Evolutionary conservation across 2,329 filamentous ascomycete species (phyloP).

Genomic region (Aspergillus clavatus): DNA sequence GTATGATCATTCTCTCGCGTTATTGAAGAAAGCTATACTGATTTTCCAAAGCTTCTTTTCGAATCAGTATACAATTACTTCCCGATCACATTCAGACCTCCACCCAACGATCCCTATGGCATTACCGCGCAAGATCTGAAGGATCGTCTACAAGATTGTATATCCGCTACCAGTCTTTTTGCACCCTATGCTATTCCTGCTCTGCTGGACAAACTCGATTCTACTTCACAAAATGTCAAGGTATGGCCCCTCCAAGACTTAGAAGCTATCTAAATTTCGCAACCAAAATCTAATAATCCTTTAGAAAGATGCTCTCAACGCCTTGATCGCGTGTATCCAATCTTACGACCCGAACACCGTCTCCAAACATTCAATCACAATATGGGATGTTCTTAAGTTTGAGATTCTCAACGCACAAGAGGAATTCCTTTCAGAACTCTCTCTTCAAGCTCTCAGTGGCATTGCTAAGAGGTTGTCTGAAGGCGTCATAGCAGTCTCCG

Average conservation of each 20-base stretch:
- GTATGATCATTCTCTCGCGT: slow-evolving; percentile 27
- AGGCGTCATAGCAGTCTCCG: slow-evolving; percentile 34
- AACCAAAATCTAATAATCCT: slow-evolving; percentile 14
- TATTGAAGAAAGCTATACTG: slow-evolving; percentile 7
- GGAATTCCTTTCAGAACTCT: slow-evolving; percentile 58
- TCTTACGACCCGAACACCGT: slow-evolving; percentile 57
- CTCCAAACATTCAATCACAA: slow-evolving; percentile 58
- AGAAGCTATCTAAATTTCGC: not conserved
- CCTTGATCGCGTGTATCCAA: slow-evolving; percentile 56
- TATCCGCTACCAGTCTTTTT: slow-evolving; percentile 58
- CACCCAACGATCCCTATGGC: slow-evolving; percentile 64
- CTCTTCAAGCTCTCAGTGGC: slow-evolving; percentile 51
- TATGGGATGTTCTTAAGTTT: slow-evolving; percentile 67
- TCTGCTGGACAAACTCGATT: slow-evolving; percentile 64
- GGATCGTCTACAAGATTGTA: slow-evolving; percentile 58
- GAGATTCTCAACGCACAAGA: slow-evolving; percentile 64
- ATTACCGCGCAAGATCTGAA: slow-evolving; percentile 67
- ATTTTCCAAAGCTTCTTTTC: slow-evolving; percentile 49
- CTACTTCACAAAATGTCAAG: slow-evolving; percentile 64
- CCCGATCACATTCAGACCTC: slow-evolving; percentile 65
- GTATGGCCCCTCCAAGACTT: slow-evolving; percentile 27
- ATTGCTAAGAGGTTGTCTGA: slow-evolving; percentile 54
- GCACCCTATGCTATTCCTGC: slow-evolving; percentile 65
- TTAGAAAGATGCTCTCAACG: slow-evolving; percentile 59
- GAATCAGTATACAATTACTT: slow-evolving; percentile 69